Evolutionary conservation across 257 asterid genomes (phyloP), one percentile per base, ranked within the genome.

Genomic region (Solanum etuberosum): DNA sequence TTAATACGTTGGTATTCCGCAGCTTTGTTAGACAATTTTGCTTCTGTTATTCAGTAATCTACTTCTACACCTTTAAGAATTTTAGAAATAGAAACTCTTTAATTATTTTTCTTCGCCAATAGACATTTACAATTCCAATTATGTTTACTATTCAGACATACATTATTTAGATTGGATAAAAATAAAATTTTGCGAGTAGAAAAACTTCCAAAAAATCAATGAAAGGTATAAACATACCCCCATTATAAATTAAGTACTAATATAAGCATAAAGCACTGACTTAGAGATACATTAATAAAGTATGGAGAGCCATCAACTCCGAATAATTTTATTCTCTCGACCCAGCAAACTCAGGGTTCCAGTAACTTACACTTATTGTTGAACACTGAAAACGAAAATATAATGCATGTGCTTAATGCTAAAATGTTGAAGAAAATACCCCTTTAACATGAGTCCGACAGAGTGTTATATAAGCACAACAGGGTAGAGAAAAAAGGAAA

Each of bases 301-400:
- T 9, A 80, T 9, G 40, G 38, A 80, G 42, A 46, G 42, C 27
- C 67, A 29, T 46, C 10, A 35, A 29, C 67, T 84, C 63, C 34
- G 1, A 15, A 37, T 43, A 9, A n/a, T 25, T 89, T 90, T 90
- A 85, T 92, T 89, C 67, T 85, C 87, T 46, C 89, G 9, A 78
- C 87, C 84, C 85, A 88, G 86, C 85, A 87, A 86, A 87, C 42
- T 82, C 87, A 57, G 84, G 82, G 90, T 88, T 88, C 77, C 68
- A 77, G 88, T 87, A 78, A 72, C 85, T 90, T 87, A 80, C 89
- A 76, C 67, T 78, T 87, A 88, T 90, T 77, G 37, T 85, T 86
- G 61, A 86, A 86, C 31, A 83, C 21, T 51, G 84, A 29, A 73
- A 67, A 37, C 16, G 2, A 63, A 76, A 85, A 61, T 70, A 89